Percentiles rank a stretch among this genome's conserved stretches.
Conservation (phyloP, 768 basidiomycete species). For the Trametes elegans region DNA sequence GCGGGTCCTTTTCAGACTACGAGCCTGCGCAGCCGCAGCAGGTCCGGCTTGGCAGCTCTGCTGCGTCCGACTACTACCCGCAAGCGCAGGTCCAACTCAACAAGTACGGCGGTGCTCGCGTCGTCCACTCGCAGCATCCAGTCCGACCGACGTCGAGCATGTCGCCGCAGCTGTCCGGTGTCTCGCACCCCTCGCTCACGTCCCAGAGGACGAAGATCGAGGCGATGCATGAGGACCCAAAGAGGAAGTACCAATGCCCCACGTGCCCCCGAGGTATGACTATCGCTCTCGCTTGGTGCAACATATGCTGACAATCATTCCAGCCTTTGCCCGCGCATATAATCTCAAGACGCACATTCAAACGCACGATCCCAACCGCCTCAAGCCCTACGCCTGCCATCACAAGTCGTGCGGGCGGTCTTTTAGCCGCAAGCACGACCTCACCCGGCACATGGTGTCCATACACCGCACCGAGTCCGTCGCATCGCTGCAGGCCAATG, state of each 20-base stretch:
- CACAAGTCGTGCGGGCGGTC: conserved; percentile 84
- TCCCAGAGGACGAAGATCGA: conserved; percentile 34
- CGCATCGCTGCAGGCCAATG: conserved; percentile 35
- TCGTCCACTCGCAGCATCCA: conserved; percentile 27
- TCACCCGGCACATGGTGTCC: conserved; percentile 84
- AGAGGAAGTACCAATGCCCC: conserved; percentile 77
- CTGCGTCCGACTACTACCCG: conserved; percentile 47
- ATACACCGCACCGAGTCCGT: conserved; percentile 75
- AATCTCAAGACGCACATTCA: conserved; percentile 95
- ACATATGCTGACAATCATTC: conserved; percentile 11
- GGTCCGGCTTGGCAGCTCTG: conserved; percentile 44
- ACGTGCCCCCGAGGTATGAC: conserved; percentile 67
- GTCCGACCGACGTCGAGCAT: conserved; percentile 60
- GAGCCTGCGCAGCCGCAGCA: conserved; percentile 46
- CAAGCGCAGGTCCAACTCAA: conserved; percentile 24
- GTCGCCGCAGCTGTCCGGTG: conserved; percentile 46
- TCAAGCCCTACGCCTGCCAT: conserved; percentile 87
- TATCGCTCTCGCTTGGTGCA: conserved; percentile 3
- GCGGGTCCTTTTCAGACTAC: conserved; percentile 70
- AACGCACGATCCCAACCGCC: conserved; percentile 89
- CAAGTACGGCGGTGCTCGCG: conserved; percentile 21
- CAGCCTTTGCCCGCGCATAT: conserved; percentile 90
- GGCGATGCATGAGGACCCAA: conserved; percentile 54
- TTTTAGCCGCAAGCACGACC: conserved; percentile 92
- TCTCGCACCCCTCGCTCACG: conserved; percentile 29